Evolutionary conservation across 2,329 filamentous ascomycete species (phyloP).

Genomic region (Exophiala oligosperma): DNA sequence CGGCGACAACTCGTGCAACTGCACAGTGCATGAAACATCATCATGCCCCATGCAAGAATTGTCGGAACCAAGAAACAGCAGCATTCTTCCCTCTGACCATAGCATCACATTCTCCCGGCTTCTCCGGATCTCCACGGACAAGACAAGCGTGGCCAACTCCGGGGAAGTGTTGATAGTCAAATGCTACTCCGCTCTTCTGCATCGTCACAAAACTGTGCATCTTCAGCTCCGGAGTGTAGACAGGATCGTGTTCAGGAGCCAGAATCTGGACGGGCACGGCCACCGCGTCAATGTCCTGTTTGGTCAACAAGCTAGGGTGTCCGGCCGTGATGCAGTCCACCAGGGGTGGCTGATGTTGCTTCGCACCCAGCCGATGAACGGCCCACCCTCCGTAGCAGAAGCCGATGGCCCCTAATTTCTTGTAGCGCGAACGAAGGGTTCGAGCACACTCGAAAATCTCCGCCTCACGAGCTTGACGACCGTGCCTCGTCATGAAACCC

Average conservation of each 20-base stretch:
- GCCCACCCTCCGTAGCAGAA: constrained; percentile 53
- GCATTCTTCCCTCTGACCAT: constrained; percentile 52
- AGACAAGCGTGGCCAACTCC: constrained; percentile 50
- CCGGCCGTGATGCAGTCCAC: constrained; percentile 49
- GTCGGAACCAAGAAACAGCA: constrained; percentile 47
- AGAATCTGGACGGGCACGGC: constrained; percentile 53
- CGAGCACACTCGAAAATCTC: constrained; percentile 43
- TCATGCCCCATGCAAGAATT: background rate
- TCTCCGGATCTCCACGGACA: constrained; percentile 43
- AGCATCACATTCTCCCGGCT: constrained; percentile 44
- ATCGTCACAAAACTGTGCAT: constrained; percentile 42
- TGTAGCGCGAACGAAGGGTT: constrained; percentile 38
- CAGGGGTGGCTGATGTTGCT: constrained; percentile 36
- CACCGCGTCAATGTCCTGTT: constrained; percentile 48
- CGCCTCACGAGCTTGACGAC: constrained; percentile 42
- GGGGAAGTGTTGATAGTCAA: constrained; percentile 55
- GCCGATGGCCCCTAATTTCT: constrained; percentile 46
- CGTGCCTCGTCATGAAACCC: constrained; percentile 40
- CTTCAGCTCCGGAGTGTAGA: constrained; percentile 51
- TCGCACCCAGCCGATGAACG: constrained; percentile 47
- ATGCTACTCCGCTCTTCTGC: constrained; percentile 40
- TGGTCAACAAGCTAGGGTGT: constrained; percentile 45
- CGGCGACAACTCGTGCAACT: background rate
- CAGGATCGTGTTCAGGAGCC: constrained; percentile 50
- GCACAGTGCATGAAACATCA: background rate